These are phyloP conservation scores for Exserohilum turcica DNA, from an alignment of 2,329 filamentous ascomycete species.

Conservation along the genomic window DNA sequence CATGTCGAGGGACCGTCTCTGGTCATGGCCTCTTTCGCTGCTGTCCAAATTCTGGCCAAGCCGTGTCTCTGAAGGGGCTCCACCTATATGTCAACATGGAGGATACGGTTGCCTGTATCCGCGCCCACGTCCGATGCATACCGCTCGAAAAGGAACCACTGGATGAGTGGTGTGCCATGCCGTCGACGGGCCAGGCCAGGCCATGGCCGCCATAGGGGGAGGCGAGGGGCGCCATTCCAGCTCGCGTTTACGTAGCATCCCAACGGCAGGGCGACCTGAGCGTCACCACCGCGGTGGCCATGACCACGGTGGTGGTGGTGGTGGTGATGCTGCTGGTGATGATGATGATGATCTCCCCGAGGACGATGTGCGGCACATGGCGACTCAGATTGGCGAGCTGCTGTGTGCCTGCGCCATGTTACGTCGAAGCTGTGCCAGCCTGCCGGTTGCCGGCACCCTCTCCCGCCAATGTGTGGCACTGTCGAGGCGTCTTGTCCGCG, in stretches of 20 bases:
- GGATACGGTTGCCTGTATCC: conserved; percentile 7
- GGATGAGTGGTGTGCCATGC: conserved; percentile 7
- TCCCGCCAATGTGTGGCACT: not conserved
- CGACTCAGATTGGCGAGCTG: conserved; percentile 12
- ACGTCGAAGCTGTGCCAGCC: not conserved
- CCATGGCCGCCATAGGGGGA: not conserved
- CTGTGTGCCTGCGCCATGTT: conserved; percentile 7
- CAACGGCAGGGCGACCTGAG: not conserved
- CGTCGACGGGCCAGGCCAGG: not conserved
- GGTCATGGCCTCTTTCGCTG: not conserved
- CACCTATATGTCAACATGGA: conserved; percentile 4
- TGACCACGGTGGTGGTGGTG: no score
- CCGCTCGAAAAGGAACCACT: conserved; percentile 12
- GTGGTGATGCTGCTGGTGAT: no score
- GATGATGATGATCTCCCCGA: not conserved
- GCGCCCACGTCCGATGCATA: conserved; percentile 7
- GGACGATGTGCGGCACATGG: not conserved
- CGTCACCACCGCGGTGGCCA: not conserved
- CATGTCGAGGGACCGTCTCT: conserved; percentile 1
- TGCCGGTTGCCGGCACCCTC: not conserved
- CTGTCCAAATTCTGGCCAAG: conserved; percentile 5
- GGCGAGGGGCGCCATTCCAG: no score
- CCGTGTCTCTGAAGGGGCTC: conserved; percentile 1
- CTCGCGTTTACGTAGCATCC: no score
- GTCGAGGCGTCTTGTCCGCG: not conserved